Percentiles rank a stretch among this genome's conserved stretches.
These are phyloP conservation scores for Raphanus hybrid DNA, from an alignment of 441 rosid genomes.

Conservation along the genomic window DNA sequence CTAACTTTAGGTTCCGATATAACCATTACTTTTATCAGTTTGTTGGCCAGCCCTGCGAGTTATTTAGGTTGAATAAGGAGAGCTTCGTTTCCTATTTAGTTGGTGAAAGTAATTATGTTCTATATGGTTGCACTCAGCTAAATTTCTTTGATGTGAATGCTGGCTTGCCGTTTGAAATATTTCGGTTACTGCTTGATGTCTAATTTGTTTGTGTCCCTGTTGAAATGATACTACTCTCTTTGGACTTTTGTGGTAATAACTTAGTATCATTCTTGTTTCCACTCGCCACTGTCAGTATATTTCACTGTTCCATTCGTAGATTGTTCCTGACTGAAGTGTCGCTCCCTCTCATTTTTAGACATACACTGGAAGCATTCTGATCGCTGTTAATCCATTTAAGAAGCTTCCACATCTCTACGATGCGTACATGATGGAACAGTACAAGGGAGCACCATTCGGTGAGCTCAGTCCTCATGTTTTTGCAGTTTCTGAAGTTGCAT, in stretches of 20 bases:
- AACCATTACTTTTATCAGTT: conserved; percentile 5
- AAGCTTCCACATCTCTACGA: conserved; percentile 98
- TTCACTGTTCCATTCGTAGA: conserved; percentile 5
- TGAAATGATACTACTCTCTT: conserved; percentile 15
- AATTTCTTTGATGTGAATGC: conserved; percentile 21
- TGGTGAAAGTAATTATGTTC: conserved; percentile 16
- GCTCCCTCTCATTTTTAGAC: conserved; percentile 54
- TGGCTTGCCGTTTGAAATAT: conserved; percentile 19
- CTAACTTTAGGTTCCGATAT: conserved; percentile 2
- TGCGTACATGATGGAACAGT: conserved; percentile 98
- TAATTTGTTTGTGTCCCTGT: conserved; percentile 19
- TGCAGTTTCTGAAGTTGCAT: conserved; percentile 97
- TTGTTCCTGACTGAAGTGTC: conserved; percentile 4
- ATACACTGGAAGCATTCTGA: conserved; percentile 96
- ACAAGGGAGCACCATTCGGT: conserved; percentile 95
- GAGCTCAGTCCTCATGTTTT: conserved; percentile 98
- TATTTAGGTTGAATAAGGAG: neutral
- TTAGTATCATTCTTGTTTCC: conserved; percentile 21
- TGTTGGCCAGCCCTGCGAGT: neutral
- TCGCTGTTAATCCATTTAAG: conserved; percentile 95
- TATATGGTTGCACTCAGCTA: conserved; percentile 14
- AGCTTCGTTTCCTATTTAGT: conserved; percentile 13
- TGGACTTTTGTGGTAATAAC: conserved; percentile 17
- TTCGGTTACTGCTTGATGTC: conserved; percentile 21
- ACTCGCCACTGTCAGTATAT: conserved; percentile 1